Percentiles rank a stretch among this genome's conserved stretches.
phyloP scores from a whole-genome alignment of 106 monocot species.

The Xerophyta viscosa region DNA sequence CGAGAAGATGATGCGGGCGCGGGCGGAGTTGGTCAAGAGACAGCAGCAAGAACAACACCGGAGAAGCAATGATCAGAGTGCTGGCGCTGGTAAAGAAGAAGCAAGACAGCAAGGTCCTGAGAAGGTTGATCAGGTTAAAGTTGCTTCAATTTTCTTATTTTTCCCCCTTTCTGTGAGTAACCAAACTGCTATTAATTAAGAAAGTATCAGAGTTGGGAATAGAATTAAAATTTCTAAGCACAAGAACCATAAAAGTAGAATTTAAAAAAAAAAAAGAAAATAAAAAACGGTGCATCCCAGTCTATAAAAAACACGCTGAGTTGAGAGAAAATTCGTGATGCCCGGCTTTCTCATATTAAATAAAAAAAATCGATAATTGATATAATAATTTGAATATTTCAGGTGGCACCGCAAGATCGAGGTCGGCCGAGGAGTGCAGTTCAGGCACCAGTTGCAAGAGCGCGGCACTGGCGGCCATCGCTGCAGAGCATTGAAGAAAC shows the following conservation, averaged over 20 bases:
- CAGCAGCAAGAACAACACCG: constrained; percentile 8
- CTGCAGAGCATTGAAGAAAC: constrained; percentile 78
- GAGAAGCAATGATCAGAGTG: not conserved
- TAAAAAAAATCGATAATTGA: not conserved
- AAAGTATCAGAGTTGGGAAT: too few relatives aligned
- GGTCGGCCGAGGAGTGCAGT: constrained; percentile 10
- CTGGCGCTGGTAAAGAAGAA: not conserved
- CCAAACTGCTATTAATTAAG: too few relatives aligned
- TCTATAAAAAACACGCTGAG: too few relatives aligned
- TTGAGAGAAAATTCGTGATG: not conserved
- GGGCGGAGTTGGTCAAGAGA: constrained; percentile 9
- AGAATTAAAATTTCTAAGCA: too few relatives aligned
- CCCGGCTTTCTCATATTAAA: not conserved
- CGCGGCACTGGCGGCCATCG: constrained; percentile 71
- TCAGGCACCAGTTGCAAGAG: constrained; percentile 2
- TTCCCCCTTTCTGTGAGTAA: too few relatives aligned
- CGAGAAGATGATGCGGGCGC: constrained; percentile 31
- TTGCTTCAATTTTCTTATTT: not conserved
- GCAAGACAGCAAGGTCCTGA: not conserved
- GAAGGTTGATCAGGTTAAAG: not conserved
- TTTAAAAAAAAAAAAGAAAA: not conserved
- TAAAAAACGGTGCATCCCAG: not conserved
- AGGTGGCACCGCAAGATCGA: constrained; percentile 20
- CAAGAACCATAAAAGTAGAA: too few relatives aligned
- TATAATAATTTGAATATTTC: not conserved